These are phyloP conservation scores for Parietaria judaica DNA, from an alignment of 306 rosid species.

Conservation along the genomic window DNA sequence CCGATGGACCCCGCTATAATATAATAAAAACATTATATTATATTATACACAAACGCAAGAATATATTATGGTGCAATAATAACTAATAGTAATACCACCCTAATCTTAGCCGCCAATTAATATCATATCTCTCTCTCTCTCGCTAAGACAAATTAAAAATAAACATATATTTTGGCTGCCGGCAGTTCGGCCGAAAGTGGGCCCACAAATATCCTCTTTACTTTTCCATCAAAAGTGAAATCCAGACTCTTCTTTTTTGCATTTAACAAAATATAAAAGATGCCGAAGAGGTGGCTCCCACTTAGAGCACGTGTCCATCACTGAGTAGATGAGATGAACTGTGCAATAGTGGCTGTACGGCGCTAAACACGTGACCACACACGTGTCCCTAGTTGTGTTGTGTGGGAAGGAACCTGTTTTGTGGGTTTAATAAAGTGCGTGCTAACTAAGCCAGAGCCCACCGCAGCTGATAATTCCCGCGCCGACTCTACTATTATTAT, in stretches of 20 bases:
- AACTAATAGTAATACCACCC: neutral
- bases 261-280: neutral
- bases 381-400: constrained; percentile 2
- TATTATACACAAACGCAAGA: too few relatives aligned
- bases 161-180: constrained; percentile 10
- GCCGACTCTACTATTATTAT: too few relatives aligned
- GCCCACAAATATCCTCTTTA: constrained; percentile 10
- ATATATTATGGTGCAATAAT: too few relatives aligned
- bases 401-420: neutral
- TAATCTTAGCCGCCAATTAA: constrained; percentile 11
- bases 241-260: too few relatives aligned
- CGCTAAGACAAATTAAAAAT: neutral
- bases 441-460: too few relatives aligned
- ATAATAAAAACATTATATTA: too few relatives aligned
- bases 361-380: constrained; percentile 10
- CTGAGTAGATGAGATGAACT: neutral
- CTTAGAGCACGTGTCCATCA: neutral
- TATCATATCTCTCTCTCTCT: neutral
- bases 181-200: constrained; percentile 9
- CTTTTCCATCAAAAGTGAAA: neutral
- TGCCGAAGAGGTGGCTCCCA: neutral
- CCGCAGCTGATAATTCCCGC: too few relatives aligned
- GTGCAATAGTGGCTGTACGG: neutral
- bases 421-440: too few relatives aligned
- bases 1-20: too few relatives aligned